Conservation (phyloP, 2,329 filamentous ascomycete genomes). For the Neonectria faginata region DNA sequence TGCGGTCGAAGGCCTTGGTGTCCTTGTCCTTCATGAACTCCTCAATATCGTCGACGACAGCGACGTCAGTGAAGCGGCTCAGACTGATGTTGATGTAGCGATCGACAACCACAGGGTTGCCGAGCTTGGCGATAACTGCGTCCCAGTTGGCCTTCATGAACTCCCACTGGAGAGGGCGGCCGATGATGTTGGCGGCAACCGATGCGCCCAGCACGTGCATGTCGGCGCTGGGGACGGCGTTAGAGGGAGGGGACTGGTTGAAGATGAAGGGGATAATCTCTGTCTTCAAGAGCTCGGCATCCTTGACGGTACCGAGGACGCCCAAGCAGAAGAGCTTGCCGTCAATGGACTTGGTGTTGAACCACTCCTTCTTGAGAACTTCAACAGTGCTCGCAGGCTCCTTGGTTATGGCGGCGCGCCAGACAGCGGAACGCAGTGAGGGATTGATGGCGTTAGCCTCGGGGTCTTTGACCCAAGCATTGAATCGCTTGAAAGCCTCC, state of each 20-base stretch:
- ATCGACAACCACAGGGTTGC: conserved; percentile 88
- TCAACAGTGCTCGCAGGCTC: conserved; percentile 78
- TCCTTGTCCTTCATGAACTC: conserved; percentile 90
- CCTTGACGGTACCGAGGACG: conserved; percentile 79
- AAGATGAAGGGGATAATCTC: conserved; percentile 83
- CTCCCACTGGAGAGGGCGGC: conserved; percentile 82
- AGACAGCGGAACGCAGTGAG: conserved; percentile 83
- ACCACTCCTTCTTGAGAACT: conserved; percentile 86
- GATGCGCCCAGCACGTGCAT: conserved; percentile 83
- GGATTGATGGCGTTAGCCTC: conserved; percentile 80
- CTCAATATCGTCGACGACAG: conserved; percentile 79
- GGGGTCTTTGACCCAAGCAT: conserved; percentile 78
- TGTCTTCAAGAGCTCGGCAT: conserved; percentile 72
- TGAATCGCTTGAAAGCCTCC: conserved; percentile 83
- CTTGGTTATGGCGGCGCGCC: conserved; percentile 78
- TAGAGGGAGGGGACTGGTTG: conserved; percentile 67
- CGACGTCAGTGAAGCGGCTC: conserved; percentile 79
- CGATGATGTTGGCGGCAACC: conserved; percentile 78
- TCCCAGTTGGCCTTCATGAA: conserved; percentile 89
- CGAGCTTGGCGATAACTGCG: conserved; percentile 76
- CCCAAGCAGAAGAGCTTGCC: conserved; percentile 88
- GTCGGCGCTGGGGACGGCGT: conserved; percentile 85
- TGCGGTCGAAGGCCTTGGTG: conserved; percentile 86
- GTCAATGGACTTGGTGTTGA: conserved; percentile 84
- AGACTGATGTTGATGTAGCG: conserved; percentile 85